phyloP scores from a whole-genome alignment of 768 basidiomycete genomes.

The Tulasnella sp. region DNA sequence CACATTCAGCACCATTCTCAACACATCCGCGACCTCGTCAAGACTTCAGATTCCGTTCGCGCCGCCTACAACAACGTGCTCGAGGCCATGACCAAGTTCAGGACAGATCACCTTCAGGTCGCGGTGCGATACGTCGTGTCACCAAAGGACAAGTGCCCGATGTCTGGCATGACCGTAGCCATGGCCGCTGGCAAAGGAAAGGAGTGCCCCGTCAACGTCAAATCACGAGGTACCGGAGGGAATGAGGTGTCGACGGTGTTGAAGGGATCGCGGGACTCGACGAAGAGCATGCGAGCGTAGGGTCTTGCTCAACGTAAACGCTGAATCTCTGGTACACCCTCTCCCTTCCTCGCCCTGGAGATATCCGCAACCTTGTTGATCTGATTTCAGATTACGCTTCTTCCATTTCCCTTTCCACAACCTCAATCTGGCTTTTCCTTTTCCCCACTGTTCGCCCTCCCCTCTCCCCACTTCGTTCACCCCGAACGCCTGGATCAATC shows the following conservation, averaged over 20 bases:
- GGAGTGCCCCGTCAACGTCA: conserved; percentile 4
- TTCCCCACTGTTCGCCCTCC: background rate
- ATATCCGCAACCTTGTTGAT: conserved; percentile 3
- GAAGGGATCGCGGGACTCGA: conserved; percentile 10
- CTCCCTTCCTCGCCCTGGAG: background rate
- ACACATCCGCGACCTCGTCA: conserved; percentile 51
- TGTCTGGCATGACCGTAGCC: conserved; percentile 1
- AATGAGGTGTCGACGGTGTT: conserved; percentile 13
- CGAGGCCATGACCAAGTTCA: conserved; percentile 15
- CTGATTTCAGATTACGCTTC: background rate
- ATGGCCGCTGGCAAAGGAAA: background rate
- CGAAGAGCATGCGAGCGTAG: background rate
- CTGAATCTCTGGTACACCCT: background rate
- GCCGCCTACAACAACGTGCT: conserved; percentile 1
- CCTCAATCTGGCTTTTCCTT: background rate
- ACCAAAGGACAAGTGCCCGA: conserved; percentile 14
- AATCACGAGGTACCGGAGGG: conserved; percentile 14
- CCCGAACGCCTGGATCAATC: background rate
- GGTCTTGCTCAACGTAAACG: no score
- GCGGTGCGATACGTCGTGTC: conserved; percentile 15
- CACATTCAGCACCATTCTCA: conserved; percentile 49
- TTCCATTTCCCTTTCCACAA: background rate
- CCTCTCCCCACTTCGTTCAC: background rate
- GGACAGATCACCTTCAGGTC: conserved; percentile 13
- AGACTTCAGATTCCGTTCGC: background rate